Percentiles rank a stretch among this genome's conserved stretches.
phyloP scores from a whole-genome alignment of 2,329 filamentous ascomycete species.

The Paraphaeosphaeria sporulosa region DNA sequence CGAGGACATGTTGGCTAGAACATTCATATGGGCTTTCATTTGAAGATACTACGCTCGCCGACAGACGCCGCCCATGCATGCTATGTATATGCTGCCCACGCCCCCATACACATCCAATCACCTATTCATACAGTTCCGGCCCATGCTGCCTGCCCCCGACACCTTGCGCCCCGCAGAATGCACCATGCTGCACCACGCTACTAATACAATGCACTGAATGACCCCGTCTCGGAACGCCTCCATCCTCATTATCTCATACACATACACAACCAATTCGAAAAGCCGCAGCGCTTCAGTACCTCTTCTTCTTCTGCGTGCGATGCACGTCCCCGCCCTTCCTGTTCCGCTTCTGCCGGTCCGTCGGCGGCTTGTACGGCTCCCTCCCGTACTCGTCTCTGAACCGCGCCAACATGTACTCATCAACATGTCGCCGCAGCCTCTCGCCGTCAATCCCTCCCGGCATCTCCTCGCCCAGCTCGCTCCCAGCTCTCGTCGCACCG shows the following conservation, averaged over 20 bases:
- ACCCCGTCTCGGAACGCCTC: not conserved
- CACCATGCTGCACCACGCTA: not conserved
- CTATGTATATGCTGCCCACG: not conserved
- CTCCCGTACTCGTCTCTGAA: slow-evolving; percentile 43
- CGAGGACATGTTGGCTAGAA: not conserved
- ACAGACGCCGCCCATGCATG: not conserved
- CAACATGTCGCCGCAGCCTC: slow-evolving; percentile 37
- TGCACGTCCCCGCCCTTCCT: slow-evolving; percentile 5
- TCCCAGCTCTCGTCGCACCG: slow-evolving; percentile 34
- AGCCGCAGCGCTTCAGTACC: not conserved
- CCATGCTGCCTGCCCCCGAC: not conserved
- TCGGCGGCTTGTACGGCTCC: slow-evolving; percentile 39
- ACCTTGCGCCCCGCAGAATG: not conserved
- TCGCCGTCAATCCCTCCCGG: slow-evolving; percentile 27
- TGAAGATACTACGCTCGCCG: not conserved
- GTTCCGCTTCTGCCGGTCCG: slow-evolving; percentile 8
- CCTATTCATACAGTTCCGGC: not conserved
- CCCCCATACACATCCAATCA: not conserved
- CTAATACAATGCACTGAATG: not conserved
- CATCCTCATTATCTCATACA: not conserved
- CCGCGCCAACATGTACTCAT: slow-evolving; percentile 45
- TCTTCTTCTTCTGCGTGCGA: slow-evolving; percentile 4
- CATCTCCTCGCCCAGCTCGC: slow-evolving; percentile 28
- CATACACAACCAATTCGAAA: not conserved
- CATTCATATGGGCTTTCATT: not conserved